Evolutionary conservation across 805 yeast genomes (phyloP), one percentile per base, ranked within the genome.

Genomic region (Yarrowia osloensis): DNA sequence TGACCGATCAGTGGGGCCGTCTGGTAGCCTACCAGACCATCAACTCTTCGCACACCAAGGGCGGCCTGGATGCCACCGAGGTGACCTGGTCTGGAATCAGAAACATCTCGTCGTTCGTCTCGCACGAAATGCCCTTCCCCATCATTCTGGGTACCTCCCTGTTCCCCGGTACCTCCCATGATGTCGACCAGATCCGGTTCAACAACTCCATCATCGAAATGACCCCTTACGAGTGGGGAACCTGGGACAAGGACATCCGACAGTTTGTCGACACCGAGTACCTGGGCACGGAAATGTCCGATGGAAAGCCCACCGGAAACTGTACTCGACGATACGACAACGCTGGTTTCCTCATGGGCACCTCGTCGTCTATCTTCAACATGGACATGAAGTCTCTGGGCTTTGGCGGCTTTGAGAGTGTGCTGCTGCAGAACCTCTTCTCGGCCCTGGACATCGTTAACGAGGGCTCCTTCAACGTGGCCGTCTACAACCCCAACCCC

Each of bases 1-100:
- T 90, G 44, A 88, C 95, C 4, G 97, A 90, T 75, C 84, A 86
- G 65, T 90, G 96, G 96, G 93, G 93, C 8, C 81, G 94, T 69
- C 88, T 87, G 1, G 78, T 91, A 54, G 83, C 94, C 1, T 84
- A 87, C 71, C 91, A 89, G 76, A 85, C 91, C 70, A 85, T 93
- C 81, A 82, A 83, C 57, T 79, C 86, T 2, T 82, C 85, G 68
- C 86, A 86, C 75, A 87, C 90, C 67, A 90, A 86, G 1, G 88
- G 87, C 2, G 89, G 84, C 1, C 77, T 82, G 74, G 80, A 84
- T 3, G 52, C 44, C 13, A 61, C 66, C 13, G 66, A 61, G 33
- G 77, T 85, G 74, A 82, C 86, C 2, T 86, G 83, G 77, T 79
- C 85, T 11, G 82, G 85, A 55, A 78, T 91, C 47, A 80, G 88